Percentiles rank a stretch among this genome's conserved stretches.
phyloP scores from a whole-genome alignment of 1,284 basidiomycete genomes.

The Moesziomyces sp. region DNA sequence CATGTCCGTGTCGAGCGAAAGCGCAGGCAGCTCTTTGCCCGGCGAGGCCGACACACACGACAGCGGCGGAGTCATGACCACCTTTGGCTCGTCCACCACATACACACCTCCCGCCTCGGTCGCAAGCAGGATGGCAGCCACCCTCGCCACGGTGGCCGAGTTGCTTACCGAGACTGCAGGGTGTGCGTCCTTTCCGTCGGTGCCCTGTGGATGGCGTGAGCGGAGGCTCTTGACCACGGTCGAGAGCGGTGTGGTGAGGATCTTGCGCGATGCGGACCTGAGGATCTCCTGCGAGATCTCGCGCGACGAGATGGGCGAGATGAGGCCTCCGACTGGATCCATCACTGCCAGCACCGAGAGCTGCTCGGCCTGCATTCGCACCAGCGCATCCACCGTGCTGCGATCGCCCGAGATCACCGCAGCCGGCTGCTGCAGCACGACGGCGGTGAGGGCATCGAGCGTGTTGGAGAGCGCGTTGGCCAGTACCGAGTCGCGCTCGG shows the following conservation, averaged over 20 bases:
- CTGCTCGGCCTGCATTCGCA: conserved; percentile 38
- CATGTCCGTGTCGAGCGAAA: conserved; percentile 25
- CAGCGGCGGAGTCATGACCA: conserved; percentile 44
- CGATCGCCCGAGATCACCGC: conserved; percentile 39
- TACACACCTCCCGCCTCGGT: conserved; percentile 32
- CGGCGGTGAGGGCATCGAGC: conserved; percentile 14
- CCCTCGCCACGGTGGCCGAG: conserved; percentile 26
- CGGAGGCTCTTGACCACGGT: conserved; percentile 36
- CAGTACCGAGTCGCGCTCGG: conserved; percentile 18
- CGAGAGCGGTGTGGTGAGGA: conserved; percentile 38
- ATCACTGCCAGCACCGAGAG: conserved; percentile 33
- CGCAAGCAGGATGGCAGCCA: conserved; percentile 37
- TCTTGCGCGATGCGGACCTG: conserved; percentile 33
- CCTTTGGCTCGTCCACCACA: conserved; percentile 38
- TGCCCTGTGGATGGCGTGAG: conserved; percentile 39
- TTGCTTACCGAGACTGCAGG: conserved; percentile 43
- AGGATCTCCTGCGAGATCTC: conserved; percentile 43
- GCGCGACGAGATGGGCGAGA: conserved; percentile 39
- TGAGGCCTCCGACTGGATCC: conserved; percentile 40
- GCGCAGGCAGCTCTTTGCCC: conserved; percentile 18
- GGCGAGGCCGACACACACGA: conserved; percentile 41
- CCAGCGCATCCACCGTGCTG: conserved; percentile 40
- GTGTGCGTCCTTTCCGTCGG: conserved; percentile 40
- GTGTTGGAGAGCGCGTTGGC: conserved; percentile 14
- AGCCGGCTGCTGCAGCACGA: conserved; percentile 20